These are phyloP conservation scores for Phytopythium vexans DNA, from an alignment of 352 stramenopile genomes.

Conservation along the genomic window DNA sequence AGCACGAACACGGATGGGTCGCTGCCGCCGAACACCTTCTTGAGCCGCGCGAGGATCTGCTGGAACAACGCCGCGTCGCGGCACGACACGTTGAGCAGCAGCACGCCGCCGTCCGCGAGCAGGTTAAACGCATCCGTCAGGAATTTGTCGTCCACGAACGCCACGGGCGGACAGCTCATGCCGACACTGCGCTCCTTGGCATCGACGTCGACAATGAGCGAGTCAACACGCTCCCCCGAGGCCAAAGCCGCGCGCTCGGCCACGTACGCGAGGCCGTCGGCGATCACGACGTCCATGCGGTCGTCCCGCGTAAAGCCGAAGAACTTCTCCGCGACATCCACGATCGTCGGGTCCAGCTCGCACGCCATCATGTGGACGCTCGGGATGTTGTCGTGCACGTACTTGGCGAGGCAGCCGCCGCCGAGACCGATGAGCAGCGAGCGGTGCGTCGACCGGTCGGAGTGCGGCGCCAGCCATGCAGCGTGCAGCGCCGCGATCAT, in stretches of 20 bases:
- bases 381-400: constrained; percentile 52
- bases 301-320: constrained; percentile 65
- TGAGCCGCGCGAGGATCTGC: constrained; percentile 41
- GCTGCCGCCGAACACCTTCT: constrained; percentile 27
- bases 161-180: constrained; percentile 64
- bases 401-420: constrained; percentile 64
- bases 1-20: constrained; percentile 20
- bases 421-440: constrained; percentile 67
- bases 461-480: constrained; percentile 16
- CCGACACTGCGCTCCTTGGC: constrained; percentile 63
- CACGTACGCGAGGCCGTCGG: constrained; percentile 48
- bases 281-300: constrained; percentile 36
- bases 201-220: constrained; percentile 78
- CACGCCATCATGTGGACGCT: constrained; percentile 50
- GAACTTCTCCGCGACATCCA: constrained; percentile 54
- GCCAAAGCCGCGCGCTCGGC: constrained; percentile 15
- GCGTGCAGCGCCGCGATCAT: constrained; percentile 64
- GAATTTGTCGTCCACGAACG: constrained; percentile 52
- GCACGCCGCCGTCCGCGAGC: constrained; percentile 34
- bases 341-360: constrained; percentile 63
- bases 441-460: constrained; percentile 14
- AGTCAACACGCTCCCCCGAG: constrained; percentile 27
- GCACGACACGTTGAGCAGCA: constrained; percentile 71
- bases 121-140: constrained; percentile 30
- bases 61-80: constrained; percentile 40